Percentiles rank a stretch among this genome's conserved stretches.
phyloP scores from a whole-genome alignment of 768 basidiomycete species.

The Tricholoma terreum region DNA sequence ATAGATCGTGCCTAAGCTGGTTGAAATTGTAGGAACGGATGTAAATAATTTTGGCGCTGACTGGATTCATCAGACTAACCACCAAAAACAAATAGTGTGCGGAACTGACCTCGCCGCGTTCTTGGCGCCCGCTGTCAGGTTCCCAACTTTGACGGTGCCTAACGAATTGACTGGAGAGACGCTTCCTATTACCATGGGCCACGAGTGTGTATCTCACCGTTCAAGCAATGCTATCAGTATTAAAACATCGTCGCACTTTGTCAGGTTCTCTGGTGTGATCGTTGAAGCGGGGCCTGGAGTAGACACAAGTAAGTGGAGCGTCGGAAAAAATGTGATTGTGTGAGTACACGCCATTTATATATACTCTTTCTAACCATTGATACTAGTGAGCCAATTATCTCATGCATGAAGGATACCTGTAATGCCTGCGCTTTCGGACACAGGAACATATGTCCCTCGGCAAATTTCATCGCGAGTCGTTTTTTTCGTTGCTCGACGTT shows the following conservation, averaged over 20 bases:
- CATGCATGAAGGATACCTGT: slow-evolving; percentile 33
- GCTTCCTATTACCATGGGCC: slow-evolving; percentile 40
- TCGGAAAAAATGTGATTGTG: slow-evolving; percentile 22
- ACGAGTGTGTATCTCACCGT: slow-evolving; percentile 31
- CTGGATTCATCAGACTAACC: background rate
- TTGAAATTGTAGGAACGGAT: background rate
- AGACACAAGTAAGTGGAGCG: slow-evolving; percentile 24
- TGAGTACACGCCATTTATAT: background rate
- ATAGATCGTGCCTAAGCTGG: background rate
- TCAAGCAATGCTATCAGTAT: background rate
- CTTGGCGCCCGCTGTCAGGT: slow-evolving; percentile 21
- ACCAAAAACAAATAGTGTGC: slow-evolving; percentile 26
- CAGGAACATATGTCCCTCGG: slow-evolving; percentile 29
- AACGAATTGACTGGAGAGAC: slow-evolving; percentile 35
- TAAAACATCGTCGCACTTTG: background rate
- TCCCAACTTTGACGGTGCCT: slow-evolving; percentile 28
- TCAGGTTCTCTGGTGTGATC: slow-evolving; percentile 31
- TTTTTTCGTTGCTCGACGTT: background rate
- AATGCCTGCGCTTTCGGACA: slow-evolving; percentile 24
- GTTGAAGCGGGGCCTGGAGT: slow-evolving; percentile 28
- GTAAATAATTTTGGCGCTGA: background rate
- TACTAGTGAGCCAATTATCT: slow-evolving; percentile 36
- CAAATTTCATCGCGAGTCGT: slow-evolving; percentile 32
- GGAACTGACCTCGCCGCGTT: slow-evolving; percentile 45
- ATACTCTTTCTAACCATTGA: background rate